Evolutionary conservation across 2,329 filamentous ascomycete genomes (phyloP).

Genomic region (Penicillium sclerotigenum): DNA sequence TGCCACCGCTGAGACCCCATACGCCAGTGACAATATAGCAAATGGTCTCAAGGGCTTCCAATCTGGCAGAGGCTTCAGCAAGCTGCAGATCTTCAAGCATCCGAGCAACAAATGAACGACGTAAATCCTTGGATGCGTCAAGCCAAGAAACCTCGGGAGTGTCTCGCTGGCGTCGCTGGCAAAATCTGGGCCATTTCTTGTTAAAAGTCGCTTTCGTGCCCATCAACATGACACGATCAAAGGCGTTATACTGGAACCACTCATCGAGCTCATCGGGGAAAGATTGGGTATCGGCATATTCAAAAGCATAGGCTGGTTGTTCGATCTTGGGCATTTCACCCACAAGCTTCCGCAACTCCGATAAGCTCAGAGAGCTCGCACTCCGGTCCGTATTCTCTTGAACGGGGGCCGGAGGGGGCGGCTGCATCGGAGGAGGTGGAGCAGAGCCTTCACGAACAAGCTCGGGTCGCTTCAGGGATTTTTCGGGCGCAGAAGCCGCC

Average conservation of each 20-base stretch:
- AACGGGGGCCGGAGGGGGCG: slow-evolving; percentile 47
- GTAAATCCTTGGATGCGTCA: slow-evolving; percentile 55
- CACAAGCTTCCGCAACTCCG: slow-evolving; percentile 70
- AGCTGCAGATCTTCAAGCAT: slow-evolving; percentile 39
- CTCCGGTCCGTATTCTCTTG: slow-evolving; percentile 40
- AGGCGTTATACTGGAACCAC: slow-evolving; percentile 91
- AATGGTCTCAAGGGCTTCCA: slow-evolving; percentile 47
- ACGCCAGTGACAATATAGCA: slow-evolving; percentile 62
- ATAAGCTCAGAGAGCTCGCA: slow-evolving; percentile 69
- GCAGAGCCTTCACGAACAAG: slow-evolving; percentile 37
- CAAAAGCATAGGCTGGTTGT: slow-evolving; percentile 78
- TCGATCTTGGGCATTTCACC: slow-evolving; percentile 69
- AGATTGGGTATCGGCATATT: slow-evolving; percentile 67
- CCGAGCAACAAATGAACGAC: slow-evolving; percentile 41
- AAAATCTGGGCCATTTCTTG: slow-evolving; percentile 65
- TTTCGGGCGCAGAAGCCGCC: slow-evolving; percentile 15
- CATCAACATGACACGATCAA: slow-evolving; percentile 76
- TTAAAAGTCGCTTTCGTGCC: slow-evolving; percentile 74
- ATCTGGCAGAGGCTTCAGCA: slow-evolving; percentile 40
- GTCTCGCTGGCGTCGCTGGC: slow-evolving; percentile 31
- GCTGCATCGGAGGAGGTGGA: slow-evolving; percentile 45
- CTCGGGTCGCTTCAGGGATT: slow-evolving; percentile 32
- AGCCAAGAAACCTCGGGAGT: slow-evolving; percentile 60
- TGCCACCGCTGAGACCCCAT: slow-evolving; percentile 66
- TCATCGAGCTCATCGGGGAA: slow-evolving; percentile 91